Conservation (phyloP, 345 rosid species). For the Euphorbia lathyris region DNA sequence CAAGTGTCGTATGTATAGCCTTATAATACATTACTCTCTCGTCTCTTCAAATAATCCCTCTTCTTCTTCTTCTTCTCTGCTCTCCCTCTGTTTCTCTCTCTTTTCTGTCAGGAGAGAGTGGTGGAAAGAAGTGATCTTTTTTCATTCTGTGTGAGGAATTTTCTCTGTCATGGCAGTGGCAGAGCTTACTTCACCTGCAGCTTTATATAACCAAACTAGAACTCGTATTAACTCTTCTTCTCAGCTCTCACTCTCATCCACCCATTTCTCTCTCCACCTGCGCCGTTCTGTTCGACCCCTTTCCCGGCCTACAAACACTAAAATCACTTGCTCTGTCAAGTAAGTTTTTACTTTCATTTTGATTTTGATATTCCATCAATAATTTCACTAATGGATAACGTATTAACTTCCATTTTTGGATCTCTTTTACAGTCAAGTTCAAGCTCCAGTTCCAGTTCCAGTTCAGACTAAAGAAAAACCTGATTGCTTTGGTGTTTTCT, state of each 20-base stretch:
- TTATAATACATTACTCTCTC: slow-evolving; percentile 15
- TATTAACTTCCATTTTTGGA: slow-evolving; percentile 1
- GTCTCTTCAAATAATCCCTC: slow-evolving; percentile 15
- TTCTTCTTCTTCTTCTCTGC: neutral
- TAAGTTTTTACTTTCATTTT: slow-evolving; percentile 22
- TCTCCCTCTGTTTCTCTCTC: slow-evolving; percentile 7
- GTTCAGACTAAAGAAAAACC: slow-evolving; percentile 43
- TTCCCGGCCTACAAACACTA: slow-evolving; percentile 33
- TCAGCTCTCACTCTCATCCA: slow-evolving; percentile 49
- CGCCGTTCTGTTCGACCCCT: slow-evolving; percentile 46
- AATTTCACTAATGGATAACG: neutral
- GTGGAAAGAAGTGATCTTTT: slow-evolving; percentile 1
- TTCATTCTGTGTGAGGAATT: neutral
- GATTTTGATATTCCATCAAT: neutral
- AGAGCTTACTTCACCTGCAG: slow-evolving; percentile 50
- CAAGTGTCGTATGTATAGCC: slow-evolving; percentile 65
- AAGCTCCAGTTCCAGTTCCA: slow-evolving; percentile 54
- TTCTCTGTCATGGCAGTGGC: slow-evolving; percentile 56
- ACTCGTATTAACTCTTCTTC: slow-evolving; percentile 47
- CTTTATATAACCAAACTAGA: too few relatives aligned
- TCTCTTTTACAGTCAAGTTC: slow-evolving; percentile 36
- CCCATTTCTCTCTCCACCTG: slow-evolving; percentile 43
- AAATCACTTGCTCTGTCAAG: slow-evolving; percentile 76
- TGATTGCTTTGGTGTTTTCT: slow-evolving; percentile 89
- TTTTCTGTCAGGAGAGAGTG: too few relatives aligned